Conservation (phyloP, 148 eudicot genomes). For the Agrostemma githago region DNA sequence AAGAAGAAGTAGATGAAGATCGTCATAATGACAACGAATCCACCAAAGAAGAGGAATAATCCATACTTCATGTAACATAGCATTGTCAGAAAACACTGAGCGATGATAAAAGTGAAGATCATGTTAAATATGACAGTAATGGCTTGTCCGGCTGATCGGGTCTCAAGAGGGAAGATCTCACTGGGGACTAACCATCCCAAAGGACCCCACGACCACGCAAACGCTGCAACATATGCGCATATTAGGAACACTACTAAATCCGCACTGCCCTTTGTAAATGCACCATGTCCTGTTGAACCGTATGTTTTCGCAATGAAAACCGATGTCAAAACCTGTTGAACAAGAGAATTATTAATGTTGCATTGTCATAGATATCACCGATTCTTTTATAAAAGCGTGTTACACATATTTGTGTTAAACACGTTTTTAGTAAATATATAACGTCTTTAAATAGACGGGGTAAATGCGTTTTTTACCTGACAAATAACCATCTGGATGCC, state of each 20-base stretch:
- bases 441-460: not conserved
- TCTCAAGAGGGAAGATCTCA: conserved; percentile 42
- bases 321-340: conserved; percentile 22
- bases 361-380: not conserved
- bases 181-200: conserved; percentile 38
- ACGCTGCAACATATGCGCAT: conserved; percentile 35
- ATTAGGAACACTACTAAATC: conserved; percentile 32
- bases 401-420: no score
- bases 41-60: conserved; percentile 37
- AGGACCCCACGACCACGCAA: conserved; percentile 53
- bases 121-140: conserved; percentile 37
- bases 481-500: conserved; percentile 38
- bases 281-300: conserved; percentile 23
- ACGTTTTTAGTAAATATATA: no score
- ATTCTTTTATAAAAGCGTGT: no score
- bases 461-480: conserved; percentile 10
- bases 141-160: conserved; percentile 39
- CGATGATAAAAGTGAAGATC: conserved; percentile 37
- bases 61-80: conserved; percentile 39
- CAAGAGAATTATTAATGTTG: not conserved
- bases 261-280: conserved; percentile 23
- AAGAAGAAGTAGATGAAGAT: conserved; percentile 32
- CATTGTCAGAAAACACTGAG: conserved; percentile 38
- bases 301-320: conserved; percentile 25
- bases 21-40: conserved; percentile 36